A percentile compares a stretch with the other conserved stretches of the same genome.
These are phyloP conservation scores for Pyrenochaeta sp. DNA, from an alignment of 2,329 filamentous ascomycete species.

Conservation along the genomic window DNA sequence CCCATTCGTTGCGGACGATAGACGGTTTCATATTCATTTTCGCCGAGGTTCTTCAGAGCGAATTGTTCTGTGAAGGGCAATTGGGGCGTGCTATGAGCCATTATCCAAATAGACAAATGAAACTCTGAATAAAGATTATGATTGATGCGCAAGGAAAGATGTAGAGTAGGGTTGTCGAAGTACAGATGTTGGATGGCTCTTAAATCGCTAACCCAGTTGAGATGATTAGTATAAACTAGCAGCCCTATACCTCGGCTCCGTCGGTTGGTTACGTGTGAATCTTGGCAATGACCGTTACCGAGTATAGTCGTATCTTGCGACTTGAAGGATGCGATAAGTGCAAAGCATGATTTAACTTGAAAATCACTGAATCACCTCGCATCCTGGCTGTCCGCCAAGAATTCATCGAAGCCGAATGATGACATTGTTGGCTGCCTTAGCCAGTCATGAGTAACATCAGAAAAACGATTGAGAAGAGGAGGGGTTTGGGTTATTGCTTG, in stretches of 20 bases:
- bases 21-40: slow-evolving; percentile 24
- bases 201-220: background rate
- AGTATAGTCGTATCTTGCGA: too few species aligned
- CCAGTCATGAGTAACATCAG: background rate
- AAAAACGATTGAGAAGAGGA: background rate
- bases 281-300: too few species aligned
- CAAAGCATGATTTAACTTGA: too few species aligned
- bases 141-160: background rate
- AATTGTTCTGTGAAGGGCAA: slow-evolving; percentile 26
- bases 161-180: background rate
- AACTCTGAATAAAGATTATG: background rate
- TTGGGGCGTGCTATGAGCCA: slow-evolving; percentile 2
- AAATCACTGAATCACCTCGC: too few species aligned
- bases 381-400: too few species aligned
- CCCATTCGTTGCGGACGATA: slow-evolving; percentile 50
- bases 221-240: background rate
- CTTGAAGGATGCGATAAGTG: too few species aligned
- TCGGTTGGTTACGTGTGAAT: background rate
- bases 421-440: too few species aligned
- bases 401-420: too few species aligned
- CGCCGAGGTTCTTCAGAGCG: slow-evolving; percentile 14
- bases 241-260: background rate
- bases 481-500: background rate
- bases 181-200: background rate
- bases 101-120: background rate